Conservation (phyloP, 805 yeast species). For the Ogataea methylovora region DNA sequence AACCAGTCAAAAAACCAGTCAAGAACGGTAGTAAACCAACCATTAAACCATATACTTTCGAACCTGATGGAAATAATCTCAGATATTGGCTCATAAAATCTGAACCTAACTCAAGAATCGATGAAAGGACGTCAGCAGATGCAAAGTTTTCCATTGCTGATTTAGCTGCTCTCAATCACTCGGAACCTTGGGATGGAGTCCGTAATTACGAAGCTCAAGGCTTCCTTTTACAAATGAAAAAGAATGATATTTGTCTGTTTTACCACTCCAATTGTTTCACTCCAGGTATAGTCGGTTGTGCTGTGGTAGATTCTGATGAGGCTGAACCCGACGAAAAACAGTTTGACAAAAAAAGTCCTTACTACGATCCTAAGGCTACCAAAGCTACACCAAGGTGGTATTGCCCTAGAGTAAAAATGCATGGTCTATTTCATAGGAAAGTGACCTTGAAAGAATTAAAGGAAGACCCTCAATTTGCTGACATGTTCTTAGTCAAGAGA, state of each 20-base stretch:
- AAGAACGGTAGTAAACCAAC: too few relatives aligned
- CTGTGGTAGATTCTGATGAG: conserved; percentile 23
- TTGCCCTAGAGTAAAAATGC: conserved; percentile 44
- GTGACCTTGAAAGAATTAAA: conserved; percentile 33
- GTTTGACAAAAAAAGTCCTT: conserved; percentile 33
- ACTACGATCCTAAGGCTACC: conserved; percentile 40
- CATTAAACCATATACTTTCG: too few relatives aligned
- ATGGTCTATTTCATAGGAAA: conserved; percentile 34
- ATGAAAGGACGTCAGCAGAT: conserved; percentile 38
- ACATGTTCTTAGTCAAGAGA: conserved; percentile 38
- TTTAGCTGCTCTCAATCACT: conserved; percentile 15
- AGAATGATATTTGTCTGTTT: conserved; percentile 40
- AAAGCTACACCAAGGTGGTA: conserved; percentile 44
- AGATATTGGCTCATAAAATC: conserved; percentile 50
- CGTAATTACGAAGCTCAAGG: conserved; percentile 52
- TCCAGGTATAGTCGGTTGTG: conserved; percentile 51
- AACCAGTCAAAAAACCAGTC: too few relatives aligned
- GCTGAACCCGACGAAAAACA: conserved; percentile 34
- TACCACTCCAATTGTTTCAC: conserved; percentile 48
- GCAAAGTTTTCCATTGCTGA: conserved; percentile 41
- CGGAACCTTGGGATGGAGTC: conserved; percentile 54
- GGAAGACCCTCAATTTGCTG: conserved; percentile 23
- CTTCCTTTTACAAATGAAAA: conserved; percentile 38
- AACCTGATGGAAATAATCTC: too few relatives aligned
- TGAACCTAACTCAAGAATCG: conserved; percentile 44